phyloP scores from a whole-genome alignment of 2,329 filamentous ascomycete species.

The Diaporthe sp. region DNA sequence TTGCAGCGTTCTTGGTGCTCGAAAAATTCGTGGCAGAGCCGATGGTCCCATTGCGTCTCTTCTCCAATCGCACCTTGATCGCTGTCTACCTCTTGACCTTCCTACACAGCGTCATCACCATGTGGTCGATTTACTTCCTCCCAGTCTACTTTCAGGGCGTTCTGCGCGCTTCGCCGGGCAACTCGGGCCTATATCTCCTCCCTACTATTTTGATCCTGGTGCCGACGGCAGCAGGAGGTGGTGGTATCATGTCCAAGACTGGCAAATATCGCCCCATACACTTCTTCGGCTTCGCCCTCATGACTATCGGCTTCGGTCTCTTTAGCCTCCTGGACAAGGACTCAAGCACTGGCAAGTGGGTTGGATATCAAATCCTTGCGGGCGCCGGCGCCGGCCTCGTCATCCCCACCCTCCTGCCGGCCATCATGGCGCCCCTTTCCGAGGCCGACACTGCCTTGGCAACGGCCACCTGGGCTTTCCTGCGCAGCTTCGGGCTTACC shows the following conservation, averaged over 20 bases:
- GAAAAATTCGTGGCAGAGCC: slow-evolving; percentile 44
- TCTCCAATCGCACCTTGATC: slow-evolving; percentile 56
- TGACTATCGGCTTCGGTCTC: slow-evolving; percentile 53
- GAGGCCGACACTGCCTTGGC: slow-evolving; percentile 55
- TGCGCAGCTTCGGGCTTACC: slow-evolving; percentile 62
- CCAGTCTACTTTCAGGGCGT: slow-evolving; percentile 62
- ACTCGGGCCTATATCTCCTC: slow-evolving; percentile 48
- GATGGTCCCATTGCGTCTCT: slow-evolving; percentile 59
- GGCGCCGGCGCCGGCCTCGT: slow-evolving; percentile 59
- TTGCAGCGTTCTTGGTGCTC: neutral
- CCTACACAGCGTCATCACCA: slow-evolving; percentile 52
- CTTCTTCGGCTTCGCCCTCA: slow-evolving; percentile 47
- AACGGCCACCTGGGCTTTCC: slow-evolving; percentile 59
- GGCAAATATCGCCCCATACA: slow-evolving; percentile 38
- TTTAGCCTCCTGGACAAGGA: slow-evolving; percentile 53
- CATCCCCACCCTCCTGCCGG: slow-evolving; percentile 57
- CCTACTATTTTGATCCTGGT: slow-evolving; percentile 40
- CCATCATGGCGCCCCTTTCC: slow-evolving; percentile 56
- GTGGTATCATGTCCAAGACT: slow-evolving; percentile 40
- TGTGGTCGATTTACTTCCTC: slow-evolving; percentile 54
- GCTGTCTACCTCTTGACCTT: slow-evolving; percentile 52
- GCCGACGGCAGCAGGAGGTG: slow-evolving; percentile 42
- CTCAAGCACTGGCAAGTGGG: slow-evolving; percentile 56
- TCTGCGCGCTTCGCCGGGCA: slow-evolving; percentile 44
- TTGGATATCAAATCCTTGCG: slow-evolving; percentile 57